Percentiles rank a stretch among this genome's conserved stretches.
phyloP scores from a whole-genome alignment of 495 filamentous ascomycete genomes.

The Penicillium mononematosum region DNA sequence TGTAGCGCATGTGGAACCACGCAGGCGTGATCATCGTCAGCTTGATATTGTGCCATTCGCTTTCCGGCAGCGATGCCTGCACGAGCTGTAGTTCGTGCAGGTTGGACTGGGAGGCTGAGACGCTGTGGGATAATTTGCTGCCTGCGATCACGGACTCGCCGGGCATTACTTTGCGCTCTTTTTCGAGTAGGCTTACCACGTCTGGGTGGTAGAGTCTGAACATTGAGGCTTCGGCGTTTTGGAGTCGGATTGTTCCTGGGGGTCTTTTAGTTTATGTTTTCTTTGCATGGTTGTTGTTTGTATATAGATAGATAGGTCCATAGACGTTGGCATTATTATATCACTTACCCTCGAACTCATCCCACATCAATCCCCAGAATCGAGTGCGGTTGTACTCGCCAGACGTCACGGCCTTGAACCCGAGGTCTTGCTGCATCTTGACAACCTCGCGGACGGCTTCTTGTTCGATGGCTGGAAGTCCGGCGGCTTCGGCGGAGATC shows the following conservation, averaged over 20 bases:
- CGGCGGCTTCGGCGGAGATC: slow-evolving; percentile 36
- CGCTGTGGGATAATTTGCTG: slow-evolving; percentile 59
- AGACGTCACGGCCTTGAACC: slow-evolving; percentile 62
- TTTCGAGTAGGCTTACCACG: slow-evolving; percentile 64
- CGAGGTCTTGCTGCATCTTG: slow-evolving; percentile 58
- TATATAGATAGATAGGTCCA: slow-evolving; percentile 11
- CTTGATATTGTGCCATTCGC: slow-evolving; percentile 55
- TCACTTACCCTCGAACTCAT: slow-evolving; percentile 59
- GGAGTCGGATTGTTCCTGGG: slow-evolving; percentile 37
- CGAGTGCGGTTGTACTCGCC: slow-evolving; percentile 63
- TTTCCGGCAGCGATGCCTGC: slow-evolving; percentile 48
- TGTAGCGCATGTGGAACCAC: slow-evolving; percentile 68
- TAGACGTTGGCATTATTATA: slow-evolving; percentile 13
- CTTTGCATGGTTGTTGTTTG: neutral
- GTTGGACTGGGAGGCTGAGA: slow-evolving; percentile 48
- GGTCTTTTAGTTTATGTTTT: neutral
- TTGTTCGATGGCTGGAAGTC: slow-evolving; percentile 52
- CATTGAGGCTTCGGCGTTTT: slow-evolving; percentile 52
- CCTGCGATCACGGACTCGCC: slow-evolving; percentile 65
- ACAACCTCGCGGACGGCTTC: slow-evolving; percentile 59
- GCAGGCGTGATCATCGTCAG: slow-evolving; percentile 63
- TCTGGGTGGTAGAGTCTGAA: slow-evolving; percentile 71
- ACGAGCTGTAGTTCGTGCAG: slow-evolving; percentile 59
- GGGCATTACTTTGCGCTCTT: slow-evolving; percentile 56
- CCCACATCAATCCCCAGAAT: slow-evolving; percentile 62